Percentiles rank a stretch among this genome's conserved stretches.
These are phyloP conservation scores for Talaromyces proteolyticus DNA, from an alignment of 495 filamentous ascomycete species.

Conservation along the genomic window DNA sequence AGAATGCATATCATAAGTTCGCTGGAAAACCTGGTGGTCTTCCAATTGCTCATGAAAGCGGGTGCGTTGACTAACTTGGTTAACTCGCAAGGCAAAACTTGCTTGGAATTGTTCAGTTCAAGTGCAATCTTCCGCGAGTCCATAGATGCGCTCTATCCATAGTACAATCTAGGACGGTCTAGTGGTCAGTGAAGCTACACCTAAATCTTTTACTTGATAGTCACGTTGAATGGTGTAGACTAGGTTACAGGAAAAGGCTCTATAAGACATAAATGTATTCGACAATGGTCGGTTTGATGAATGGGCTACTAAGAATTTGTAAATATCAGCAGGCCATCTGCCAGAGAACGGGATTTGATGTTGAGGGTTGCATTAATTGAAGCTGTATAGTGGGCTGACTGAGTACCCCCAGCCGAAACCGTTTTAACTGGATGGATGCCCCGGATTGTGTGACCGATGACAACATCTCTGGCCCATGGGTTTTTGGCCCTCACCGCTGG, in stretches of 20 bases:
- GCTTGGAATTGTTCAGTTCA: conserved; percentile 6
- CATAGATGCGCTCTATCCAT: conserved; percentile 3
- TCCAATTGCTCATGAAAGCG: conserved; percentile 3
- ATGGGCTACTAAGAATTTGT: too few species aligned
- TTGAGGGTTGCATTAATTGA: too few species aligned
- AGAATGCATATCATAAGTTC: neutral
- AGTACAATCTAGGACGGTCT: conserved; percentile 3
- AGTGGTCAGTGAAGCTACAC: conserved; percentile 2
- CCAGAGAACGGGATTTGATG: too few species aligned
- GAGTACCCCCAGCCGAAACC: too few species aligned
- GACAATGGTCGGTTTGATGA: too few species aligned
- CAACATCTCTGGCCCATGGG: too few species aligned
- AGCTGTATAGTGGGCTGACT: too few species aligned
- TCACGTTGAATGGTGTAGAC: conserved; percentile 1
- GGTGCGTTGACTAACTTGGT: conserved; percentile 4
- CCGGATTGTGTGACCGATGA: too few species aligned
- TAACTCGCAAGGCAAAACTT: conserved; percentile 5
- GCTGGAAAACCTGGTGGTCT: neutral
- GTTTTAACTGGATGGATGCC: too few species aligned
- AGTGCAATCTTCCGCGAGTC: conserved; percentile 2
- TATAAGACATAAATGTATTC: neutral
- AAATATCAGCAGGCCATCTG: too few species aligned
- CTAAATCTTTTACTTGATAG: conserved; percentile 3
- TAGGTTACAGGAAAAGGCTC: neutral
- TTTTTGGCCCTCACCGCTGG: too few species aligned